Evolutionary conservation across 371 early-diverging fungal species (phyloP), one percentile per base, ranked within the genome.

Genomic region (Funneliformis caledonium): DNA sequence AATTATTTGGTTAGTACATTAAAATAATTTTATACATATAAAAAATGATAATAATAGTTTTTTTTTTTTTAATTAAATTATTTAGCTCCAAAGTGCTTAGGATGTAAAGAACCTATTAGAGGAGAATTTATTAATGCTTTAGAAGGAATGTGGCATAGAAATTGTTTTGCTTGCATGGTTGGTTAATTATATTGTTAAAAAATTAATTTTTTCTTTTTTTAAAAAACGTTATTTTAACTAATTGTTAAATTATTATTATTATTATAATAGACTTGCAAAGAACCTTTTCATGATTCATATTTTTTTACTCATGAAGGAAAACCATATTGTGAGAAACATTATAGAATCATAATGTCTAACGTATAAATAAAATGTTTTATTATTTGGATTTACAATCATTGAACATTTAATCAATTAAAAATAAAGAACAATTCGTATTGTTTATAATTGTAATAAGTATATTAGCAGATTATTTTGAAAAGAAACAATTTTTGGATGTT

Each of bases 81-180:
- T 2, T n/a, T 59, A 79, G 79, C 85, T 12, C 86, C 86, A 0
- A 86, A 86, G 65, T 94, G 95, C 75, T 85, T 84, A 52, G 89
- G 88, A 10, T 94, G 94, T 75, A 87, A 85, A n/a, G 87, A 89
- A 62, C 86, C 85, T 5, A 88, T 93, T 61, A 85, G 88, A 11
- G 92, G 88, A 0, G 91, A 90, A 60, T 88, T 88, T 81, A 77
- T 92, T 45, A 85, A 81, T 48, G 94, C 94, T 0, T 80, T 93
- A 52, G 90, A 87, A 37, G 86, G 87, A 59, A 88, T 87, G 45
- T 94, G 92, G 91, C 95, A 94, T 80, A 87, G 89, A 61, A 87
- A 89, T 42, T 94, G 95, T 83, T 94, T 94, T 83, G 89, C 86
- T 4, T 94, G 95, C 84, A 83, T 87, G 48, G 91, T 92, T 86